Evolutionary conservation across 192 early-diverging fungal species (phyloP).

Genomic region (Backusella mclennaniae): DNA sequence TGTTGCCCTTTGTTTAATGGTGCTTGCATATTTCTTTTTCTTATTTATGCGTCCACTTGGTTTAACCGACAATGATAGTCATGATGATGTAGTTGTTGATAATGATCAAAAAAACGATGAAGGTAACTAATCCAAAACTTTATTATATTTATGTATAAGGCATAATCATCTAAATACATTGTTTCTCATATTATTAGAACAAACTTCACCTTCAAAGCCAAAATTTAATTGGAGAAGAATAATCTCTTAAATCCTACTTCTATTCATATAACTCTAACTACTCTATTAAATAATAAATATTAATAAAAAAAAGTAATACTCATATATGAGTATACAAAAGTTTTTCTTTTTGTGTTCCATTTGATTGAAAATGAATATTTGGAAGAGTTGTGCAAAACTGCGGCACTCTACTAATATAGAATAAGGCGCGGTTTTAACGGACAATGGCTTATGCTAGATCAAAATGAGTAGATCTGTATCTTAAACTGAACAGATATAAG

Average conservation of each 20-base stretch:
- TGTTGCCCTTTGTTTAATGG: neutral
- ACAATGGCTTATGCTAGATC: neutral
- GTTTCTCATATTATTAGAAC: neutral
- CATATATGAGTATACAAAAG: neutral
- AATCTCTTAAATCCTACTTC: neutral
- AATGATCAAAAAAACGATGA: neutral
- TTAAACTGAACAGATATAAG: no score
- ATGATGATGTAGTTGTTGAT: neutral
- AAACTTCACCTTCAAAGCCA: neutral
- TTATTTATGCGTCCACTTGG: constrained; percentile 4
- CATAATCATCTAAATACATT: neutral
- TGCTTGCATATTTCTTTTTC: constrained; percentile 1
- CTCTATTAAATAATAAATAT: neutral
- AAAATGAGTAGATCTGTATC: neutral
- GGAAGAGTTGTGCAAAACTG: neutral
- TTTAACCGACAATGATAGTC: neutral
- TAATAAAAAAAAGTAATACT: neutral
- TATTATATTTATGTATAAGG: neutral
- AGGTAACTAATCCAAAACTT: neutral
- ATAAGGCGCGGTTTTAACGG: neutral
- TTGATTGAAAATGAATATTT: neutral
- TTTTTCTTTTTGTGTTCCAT: neutral
- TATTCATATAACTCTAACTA: neutral
- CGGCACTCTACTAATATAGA: neutral
- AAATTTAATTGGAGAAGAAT: neutral